Base-by-base conservation (phyloP, 257 asterid species). In the Phtheirospermum japonicum region DNA sequence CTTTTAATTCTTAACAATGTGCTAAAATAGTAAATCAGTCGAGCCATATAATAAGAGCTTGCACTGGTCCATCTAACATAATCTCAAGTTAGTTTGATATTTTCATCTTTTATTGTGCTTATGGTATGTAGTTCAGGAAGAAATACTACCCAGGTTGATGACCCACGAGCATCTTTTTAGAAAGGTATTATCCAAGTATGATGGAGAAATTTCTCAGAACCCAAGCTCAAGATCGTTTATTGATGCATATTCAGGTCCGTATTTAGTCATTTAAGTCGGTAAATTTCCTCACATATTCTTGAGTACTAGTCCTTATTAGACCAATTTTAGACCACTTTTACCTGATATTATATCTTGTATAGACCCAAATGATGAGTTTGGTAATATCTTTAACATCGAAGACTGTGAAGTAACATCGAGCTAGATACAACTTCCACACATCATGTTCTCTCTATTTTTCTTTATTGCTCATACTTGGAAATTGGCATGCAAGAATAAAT, bases 91-190 rank as follows among this genome's bases (percentile, higher is more conserved):
- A 11, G 4, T 59, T 39, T 37, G 48, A 57, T 23, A 42, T 5
- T 18, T 42, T 18, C 30, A 16, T 39, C 45, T 51, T 19, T 54
- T 33, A 12, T 45, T 33, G 14, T 43, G 40, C 32, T 59, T 55
- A 33, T 60, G 59, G 30, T 68, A n/a, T 66, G 61, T 63, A 74
- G 32, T 42, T 34, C 81, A 87, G 95, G 95, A 87, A 76, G 93
- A 87, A 66, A 79, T 87, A 68, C 71, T 87, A 14, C 90, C 94
- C 64, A 87, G 81, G 73, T 60, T 84, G 85, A 87, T 87, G 95
- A 67, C 94, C 33, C 82, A 78, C 0, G 94, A 84, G 77, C 94
- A 84, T 82, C 86, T 87, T 53, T 87, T 79, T 61, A 77, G 87
- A 74, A 80, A 80, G 82, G 95, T 84, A 74, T 79, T 87, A 57